Conservation (phyloP, 2,329 filamentous ascomycete genomes). For the Fusarium papillatum region DNA sequence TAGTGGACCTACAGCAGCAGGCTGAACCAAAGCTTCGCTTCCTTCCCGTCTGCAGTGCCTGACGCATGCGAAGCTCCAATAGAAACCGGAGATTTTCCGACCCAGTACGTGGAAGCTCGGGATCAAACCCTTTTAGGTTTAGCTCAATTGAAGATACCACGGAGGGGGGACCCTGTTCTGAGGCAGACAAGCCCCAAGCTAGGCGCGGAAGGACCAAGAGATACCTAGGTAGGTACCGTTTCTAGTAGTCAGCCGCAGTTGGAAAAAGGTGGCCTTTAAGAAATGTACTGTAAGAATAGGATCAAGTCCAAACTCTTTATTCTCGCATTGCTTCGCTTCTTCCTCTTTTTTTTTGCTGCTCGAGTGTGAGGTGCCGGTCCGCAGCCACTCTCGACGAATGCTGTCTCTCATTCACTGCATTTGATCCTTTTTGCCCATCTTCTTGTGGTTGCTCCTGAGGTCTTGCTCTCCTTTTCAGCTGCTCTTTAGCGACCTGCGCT, state of each 20-base stretch:
- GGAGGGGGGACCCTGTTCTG: conserved; percentile 26
- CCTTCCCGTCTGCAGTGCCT: neutral
- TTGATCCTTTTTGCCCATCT: conserved; percentile 17
- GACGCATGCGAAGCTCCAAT: conserved; percentile 16
- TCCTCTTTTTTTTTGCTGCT: conserved; percentile 26
- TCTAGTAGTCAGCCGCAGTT: conserved; percentile 37
- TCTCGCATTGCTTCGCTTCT: conserved; percentile 30
- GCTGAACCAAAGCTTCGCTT: conserved; percentile 35
- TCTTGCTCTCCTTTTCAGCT: conserved; percentile 35
- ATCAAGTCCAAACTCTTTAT: conserved; percentile 28
- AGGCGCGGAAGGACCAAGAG: conserved; percentile 3
- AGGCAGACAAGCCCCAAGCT: conserved; percentile 19
- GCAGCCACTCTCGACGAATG: conserved; percentile 27
- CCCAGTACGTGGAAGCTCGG: neutral
- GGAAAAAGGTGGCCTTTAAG: conserved; percentile 42
- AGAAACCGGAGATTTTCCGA: conserved; percentile 13
- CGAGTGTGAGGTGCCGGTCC: conserved; percentile 36
- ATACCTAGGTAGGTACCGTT: neutral
- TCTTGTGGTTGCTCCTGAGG: neutral
- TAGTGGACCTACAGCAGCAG: conserved; percentile 25
- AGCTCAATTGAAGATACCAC: conserved; percentile 14
- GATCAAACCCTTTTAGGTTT: conserved; percentile 24
- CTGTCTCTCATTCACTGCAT: conserved; percentile 33
- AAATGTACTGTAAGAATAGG: conserved; percentile 10
- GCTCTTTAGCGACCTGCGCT: conserved; percentile 18